phyloP scores from a whole-genome alignment of 2,329 filamentous ascomycete species.

The Xylaria sp. region DNA sequence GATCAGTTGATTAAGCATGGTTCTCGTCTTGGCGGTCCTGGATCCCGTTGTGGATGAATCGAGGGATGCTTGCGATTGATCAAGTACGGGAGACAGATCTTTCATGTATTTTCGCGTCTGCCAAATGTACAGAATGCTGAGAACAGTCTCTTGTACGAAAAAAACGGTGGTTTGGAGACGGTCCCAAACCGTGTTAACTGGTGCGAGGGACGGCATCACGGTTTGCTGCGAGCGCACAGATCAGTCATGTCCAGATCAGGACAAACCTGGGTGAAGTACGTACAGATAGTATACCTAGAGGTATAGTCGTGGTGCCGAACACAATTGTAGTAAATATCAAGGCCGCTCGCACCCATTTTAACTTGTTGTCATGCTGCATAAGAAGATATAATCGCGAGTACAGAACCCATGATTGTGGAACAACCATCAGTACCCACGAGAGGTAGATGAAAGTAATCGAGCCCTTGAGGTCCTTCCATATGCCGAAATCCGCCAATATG shows the following conservation, averaged over 20 bases:
- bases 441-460: slow-evolving; percentile 47
- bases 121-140: slow-evolving; percentile 48
- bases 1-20: slow-evolving; percentile 49
- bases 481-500: slow-evolving; percentile 46
- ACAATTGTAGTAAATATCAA: slow-evolving; percentile 45
- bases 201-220: slow-evolving; percentile 40
- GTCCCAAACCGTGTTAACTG: slow-evolving; percentile 46
- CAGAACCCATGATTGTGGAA: slow-evolving; percentile 47
- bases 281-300: slow-evolving; percentile 46
- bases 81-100: slow-evolving; percentile 29
- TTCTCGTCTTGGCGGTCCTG: slow-evolving; percentile 30
- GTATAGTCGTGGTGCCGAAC: slow-evolving; percentile 45
- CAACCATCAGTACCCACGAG: slow-evolving; percentile 48
- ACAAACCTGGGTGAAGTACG: slow-evolving; percentile 12
- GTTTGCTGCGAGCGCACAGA: slow-evolving; percentile 39
- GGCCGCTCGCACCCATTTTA: slow-evolving; percentile 41
- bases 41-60: slow-evolving; percentile 25
- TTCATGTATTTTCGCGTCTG: slow-evolving; percentile 42
- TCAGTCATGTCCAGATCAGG: slow-evolving; percentile 15
- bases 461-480: slow-evolving; percentile 42
- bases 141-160: slow-evolving; percentile 47
- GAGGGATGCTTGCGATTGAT: slow-evolving; percentile 22
- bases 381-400: slow-evolving; percentile 49
- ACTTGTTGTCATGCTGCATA: slow-evolving; percentile 38
- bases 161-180: slow-evolving; percentile 48